Base-by-base conservation (phyloP, 805 yeast species). In the Huiozyma naganishii region DNA sequence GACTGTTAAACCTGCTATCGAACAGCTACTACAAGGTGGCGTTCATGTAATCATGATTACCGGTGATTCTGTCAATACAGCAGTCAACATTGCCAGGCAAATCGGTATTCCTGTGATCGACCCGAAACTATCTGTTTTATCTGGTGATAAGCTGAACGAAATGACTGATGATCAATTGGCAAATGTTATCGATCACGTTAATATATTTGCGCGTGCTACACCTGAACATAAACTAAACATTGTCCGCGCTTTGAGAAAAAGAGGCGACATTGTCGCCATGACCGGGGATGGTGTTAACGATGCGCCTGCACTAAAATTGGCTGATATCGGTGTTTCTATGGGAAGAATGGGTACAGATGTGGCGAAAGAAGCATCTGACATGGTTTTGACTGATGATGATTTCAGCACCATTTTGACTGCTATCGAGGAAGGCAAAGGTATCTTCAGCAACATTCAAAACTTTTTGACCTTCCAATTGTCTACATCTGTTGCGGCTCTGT, bases 241-340 rank as follows among this genome's bases (percentile, higher is more conserved):
- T 63, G 95, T 89, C 32, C 78, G 83, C 57, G 96, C 96, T 0
- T 71, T 89, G 50, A 95, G 89, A 62, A 75, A 77, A 61, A 76
- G 95, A 59, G 96, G 96, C 41, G 95, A 90, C 62, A 80, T 90
- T 49, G 97, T 90, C 42, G 98, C 97, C 27, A 89, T 90, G 96
- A 89, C 97, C n/a, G 98, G 98, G 53, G 97, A 89, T 66, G 97
- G 97, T 66, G 96, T 90, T 10, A 89, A 89, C 62, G 97, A 89
- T 70, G 97, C 97, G 0, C 97, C 97, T n/a, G 97, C 97, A 5
- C 72, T 90, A 54, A 89, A 90, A 61, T 72, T 89, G 53, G 97
- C 97, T 2, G 96, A 89, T 66, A 89, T 89, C 53, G 97, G 97
- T 57, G 86, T 90, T 53, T 81, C 95, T 10, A 88, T 89, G 92